Base-by-base conservation (phyloP, 306 rosid species). In the Albizia julibrissin region DNA sequence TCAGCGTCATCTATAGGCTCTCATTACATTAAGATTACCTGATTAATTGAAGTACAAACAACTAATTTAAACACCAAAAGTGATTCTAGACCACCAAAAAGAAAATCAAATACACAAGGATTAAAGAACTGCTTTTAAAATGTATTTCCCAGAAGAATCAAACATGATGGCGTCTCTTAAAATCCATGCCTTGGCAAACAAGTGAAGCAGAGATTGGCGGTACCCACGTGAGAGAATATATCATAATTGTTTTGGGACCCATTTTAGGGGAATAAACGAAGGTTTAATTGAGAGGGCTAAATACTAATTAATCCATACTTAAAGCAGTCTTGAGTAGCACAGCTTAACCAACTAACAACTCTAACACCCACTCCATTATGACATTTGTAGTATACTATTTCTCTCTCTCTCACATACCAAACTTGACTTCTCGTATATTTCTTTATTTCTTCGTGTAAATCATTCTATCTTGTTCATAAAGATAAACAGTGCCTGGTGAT, bases 381-480 rank as follows among this genome's bases (percentile, higher is more conserved):
- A 73, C 19, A 15, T 12, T 24, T 61, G 34, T 61, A 61, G 33
- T 24, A 69, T 46, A 69, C 66, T 69, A 22, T 33, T 43, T 61
- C 26, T 77, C 67, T 83, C 74, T 61, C 26, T 77, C 73, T 77
- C 78, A 59, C 46, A 69, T 64, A 87, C 87, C 86, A 88, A 85
- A 88, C 83, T 83, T 65, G 84, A 75, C 54, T 50, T 64, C 65
- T 26, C 22, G 62, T 29, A 14, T 29, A 64, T 64, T 64, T 64
- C 37, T 56, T 72, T 43, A 42, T 42, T 69, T 86, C 85, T 79
- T 59, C 80, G 73, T 62, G 67, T 42, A 78, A 79, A 89, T 89
- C 86, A 89, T 85, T 82, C 80, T 85, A 79, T 33, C 90, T 89
- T 87, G 72, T 79, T 80, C 83, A 50, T 50, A 86, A 89, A 87